Evolutionary conservation across 2,329 filamentous ascomycete species (phyloP), one percentile per base, ranked within the genome.

Genomic region (Diaporthe capsici): DNA sequence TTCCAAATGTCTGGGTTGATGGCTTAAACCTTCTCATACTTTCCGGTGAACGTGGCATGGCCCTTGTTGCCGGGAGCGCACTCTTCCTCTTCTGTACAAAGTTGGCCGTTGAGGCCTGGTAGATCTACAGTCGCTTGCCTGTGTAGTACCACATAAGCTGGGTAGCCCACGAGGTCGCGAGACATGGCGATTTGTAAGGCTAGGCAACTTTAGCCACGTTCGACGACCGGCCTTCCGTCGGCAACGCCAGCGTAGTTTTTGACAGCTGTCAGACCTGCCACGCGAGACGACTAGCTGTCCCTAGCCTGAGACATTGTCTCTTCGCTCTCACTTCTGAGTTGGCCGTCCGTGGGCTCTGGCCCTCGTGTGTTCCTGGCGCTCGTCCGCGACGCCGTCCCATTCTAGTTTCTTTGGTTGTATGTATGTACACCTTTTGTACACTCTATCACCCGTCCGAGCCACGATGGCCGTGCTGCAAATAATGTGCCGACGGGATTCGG

Each of bases 351-450:
- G 55, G 17, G 28, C 60, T 8, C 39, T 63, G 60, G 25, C 0
- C 13, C 17, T 65, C 28, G 28, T 42, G 61, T 53, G 31, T 68
- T 25, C 65, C 65, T 68, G 47, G 47, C 65, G 65, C 47, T 53
- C 65, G 65, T 68, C 65, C 47, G 15, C 10, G 47, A 51, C 47
- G 65, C 65, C 65, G 65, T 68, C 34, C 31, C 31, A 25, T 2
- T 51, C 63, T 68, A 51, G 13, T 8, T 68, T n/a, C 25, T 53
- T 34, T n/a, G 31, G 31, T 25, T 39, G 9, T 39, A 42, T 53
- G 65, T 68, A 68, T 53, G 65, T 68, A 68, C 65, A 68, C 4
- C 13, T 68, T 37, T 53, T 42, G 65, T 68, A 68, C 65, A 39
- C 47, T 68, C 28, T 53, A 68, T 53, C 65, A 22, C 47, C 31